These are phyloP conservation scores for Chaetomium cochliodes DNA, from an alignment of 495 filamentous ascomycete genomes.

Conservation along the genomic window DNA sequence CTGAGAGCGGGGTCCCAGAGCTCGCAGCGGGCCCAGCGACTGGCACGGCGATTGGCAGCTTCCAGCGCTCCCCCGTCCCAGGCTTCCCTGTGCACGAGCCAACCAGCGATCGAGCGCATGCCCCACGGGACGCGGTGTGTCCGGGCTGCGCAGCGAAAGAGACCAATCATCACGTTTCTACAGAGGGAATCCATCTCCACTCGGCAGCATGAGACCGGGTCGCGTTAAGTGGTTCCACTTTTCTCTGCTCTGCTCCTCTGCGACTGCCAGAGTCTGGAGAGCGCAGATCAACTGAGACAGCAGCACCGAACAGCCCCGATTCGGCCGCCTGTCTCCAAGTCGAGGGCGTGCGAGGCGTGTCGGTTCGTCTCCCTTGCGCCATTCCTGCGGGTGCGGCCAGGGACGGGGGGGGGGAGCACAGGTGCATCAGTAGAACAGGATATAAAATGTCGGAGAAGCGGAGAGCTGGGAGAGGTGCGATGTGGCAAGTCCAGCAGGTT, in stretches of 20 bases:
- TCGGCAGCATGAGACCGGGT: slow-evolving; percentile 9
- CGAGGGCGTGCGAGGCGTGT: background rate
- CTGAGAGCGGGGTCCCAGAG: slow-evolving; percentile 8
- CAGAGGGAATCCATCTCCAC: background rate
- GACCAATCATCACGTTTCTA: slow-evolving; percentile 13
- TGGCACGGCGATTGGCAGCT: slow-evolving; percentile 15
- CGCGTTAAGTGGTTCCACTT: slow-evolving; percentile 17
- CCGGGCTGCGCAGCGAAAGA: background rate
- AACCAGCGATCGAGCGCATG: slow-evolving; percentile 4
- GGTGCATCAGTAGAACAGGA: background rate
- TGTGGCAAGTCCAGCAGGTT: background rate
- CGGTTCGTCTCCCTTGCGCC: background rate
- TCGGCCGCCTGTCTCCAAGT: slow-evolving; percentile 2
- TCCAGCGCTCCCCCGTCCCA: no score
- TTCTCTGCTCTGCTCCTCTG: no score
- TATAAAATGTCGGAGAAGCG: background rate
- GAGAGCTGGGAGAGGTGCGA: background rate
- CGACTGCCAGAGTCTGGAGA: background rate
- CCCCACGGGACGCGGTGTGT: slow-evolving; percentile 17
- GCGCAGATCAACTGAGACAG: slow-evolving; percentile 17
- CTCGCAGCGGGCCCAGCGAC: slow-evolving; percentile 14
- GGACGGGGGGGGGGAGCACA: background rate
- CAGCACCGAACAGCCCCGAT: background rate
- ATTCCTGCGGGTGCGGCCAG: background rate
- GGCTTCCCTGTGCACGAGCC: background rate